A percentile compares a stretch with the other conserved stretches of the same genome.
Evolutionary conservation across 2,329 filamentous ascomycete species (phyloP).

Genomic region (Penicillium sp.): DNA sequence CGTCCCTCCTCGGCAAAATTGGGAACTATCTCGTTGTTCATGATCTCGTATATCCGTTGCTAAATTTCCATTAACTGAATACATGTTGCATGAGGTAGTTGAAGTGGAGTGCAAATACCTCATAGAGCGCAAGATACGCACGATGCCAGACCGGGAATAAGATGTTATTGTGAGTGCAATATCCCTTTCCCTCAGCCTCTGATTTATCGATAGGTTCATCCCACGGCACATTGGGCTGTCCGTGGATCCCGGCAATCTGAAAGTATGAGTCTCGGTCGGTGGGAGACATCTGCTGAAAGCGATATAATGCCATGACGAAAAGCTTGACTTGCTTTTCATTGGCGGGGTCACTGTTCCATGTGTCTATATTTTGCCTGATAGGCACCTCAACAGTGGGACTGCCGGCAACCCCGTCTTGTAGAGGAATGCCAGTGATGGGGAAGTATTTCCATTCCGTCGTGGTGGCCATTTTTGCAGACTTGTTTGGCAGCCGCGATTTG

Average conservation of each 20-base stretch:
- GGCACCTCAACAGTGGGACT: neutral
- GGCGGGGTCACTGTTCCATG: slow-evolving; percentile 11
- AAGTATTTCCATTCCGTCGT: neutral
- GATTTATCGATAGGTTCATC: slow-evolving; percentile 7
- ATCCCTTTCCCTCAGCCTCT: slow-evolving; percentile 52
- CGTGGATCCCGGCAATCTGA: slow-evolving; percentile 13
- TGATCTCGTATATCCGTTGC: slow-evolving; percentile 45
- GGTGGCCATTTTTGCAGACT: neutral
- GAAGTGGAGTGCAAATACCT: slow-evolving; percentile 36
- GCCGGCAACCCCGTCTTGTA: neutral
- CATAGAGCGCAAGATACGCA: slow-evolving; percentile 67
- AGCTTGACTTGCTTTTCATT: slow-evolving; percentile 19
- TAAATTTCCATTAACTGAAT: slow-evolving; percentile 13
- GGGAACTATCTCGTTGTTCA: slow-evolving; percentile 12
- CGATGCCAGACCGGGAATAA: slow-evolving; percentile 83
- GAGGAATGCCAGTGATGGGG: neutral
- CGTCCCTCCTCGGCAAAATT: slow-evolving; percentile 31
- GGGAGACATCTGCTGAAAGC: slow-evolving; percentile 11
- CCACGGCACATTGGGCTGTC: slow-evolving; percentile 12
- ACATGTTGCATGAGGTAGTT: neutral
- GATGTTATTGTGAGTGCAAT: slow-evolving; percentile 74
- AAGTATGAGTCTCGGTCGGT: slow-evolving; percentile 12
- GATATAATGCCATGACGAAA: slow-evolving; percentile 14
- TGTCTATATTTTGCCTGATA: slow-evolving; percentile 17
- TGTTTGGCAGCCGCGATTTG: neutral